These are phyloP conservation scores for Metschnikowia lunata DNA, from an alignment of 805 yeast species.

Conservation along the genomic window DNA sequence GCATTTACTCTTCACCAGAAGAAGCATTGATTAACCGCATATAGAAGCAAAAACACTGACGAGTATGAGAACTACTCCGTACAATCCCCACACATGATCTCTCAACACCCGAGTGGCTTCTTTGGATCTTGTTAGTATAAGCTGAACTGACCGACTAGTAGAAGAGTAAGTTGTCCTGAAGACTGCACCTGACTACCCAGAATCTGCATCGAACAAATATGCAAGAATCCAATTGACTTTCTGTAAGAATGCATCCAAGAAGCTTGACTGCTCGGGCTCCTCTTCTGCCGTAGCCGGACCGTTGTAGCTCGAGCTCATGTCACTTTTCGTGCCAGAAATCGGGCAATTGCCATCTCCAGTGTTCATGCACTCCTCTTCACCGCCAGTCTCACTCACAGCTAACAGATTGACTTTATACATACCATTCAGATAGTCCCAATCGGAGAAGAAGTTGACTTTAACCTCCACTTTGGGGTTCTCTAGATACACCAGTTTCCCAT, in stretches of 20 bases:
- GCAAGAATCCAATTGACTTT: constrained; percentile 9
- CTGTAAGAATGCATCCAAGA: constrained; percentile 5
- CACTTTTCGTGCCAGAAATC: not conserved
- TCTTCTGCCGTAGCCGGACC: constrained; percentile 6
- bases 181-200: constrained; percentile 2
- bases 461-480: constrained; percentile 21
- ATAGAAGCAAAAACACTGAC: constrained; percentile 4
- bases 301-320: constrained; percentile 1
- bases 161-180: constrained; percentile 5
- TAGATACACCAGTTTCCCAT: constrained; percentile 36
- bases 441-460: constrained; percentile 15
- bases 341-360: constrained; percentile 1
- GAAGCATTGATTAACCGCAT: constrained; percentile 1
- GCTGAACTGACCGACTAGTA: constrained; percentile 4
- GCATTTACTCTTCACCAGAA: constrained; percentile 11
- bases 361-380: not conserved
- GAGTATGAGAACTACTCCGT: constrained; percentile 3
- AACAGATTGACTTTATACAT: constrained; percentile 36
- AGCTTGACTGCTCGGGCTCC: constrained; percentile 3
- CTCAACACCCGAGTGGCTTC: constrained; percentile 8
- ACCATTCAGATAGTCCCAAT: constrained; percentile 31
- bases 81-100: constrained; percentile 5
- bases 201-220: constrained; percentile 8
- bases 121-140: constrained; percentile 6
- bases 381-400: constrained; percentile 7